Evolutionary conservation across 805 yeast species (phyloP).

Genomic region (Candida fluviatilis): DNA sequence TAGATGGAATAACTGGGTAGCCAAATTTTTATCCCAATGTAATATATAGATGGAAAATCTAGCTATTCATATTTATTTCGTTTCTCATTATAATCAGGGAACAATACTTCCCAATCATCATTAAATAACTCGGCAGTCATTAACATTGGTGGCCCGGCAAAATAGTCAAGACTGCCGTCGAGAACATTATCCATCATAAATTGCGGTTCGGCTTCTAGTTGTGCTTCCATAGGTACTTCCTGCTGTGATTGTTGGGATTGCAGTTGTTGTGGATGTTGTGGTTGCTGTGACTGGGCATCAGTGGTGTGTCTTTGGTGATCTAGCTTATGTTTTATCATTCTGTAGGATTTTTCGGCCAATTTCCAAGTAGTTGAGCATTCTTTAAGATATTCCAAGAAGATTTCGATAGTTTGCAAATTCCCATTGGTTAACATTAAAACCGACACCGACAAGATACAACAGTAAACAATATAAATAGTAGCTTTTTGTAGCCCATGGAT

Average conservation of each 20-base stretch:
- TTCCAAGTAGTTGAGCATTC: slow-evolving; percentile 45
- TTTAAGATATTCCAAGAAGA: slow-evolving; percentile 36
- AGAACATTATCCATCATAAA: slow-evolving; percentile 16
- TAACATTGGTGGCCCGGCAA: slow-evolving; percentile 51
- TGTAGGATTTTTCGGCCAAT: slow-evolving; percentile 42
- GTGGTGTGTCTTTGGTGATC: slow-evolving; percentile 11
- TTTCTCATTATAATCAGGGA: slow-evolving; percentile 37
- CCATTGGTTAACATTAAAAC: slow-evolving; percentile 34
- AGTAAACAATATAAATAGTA: slow-evolving; percentile 45
- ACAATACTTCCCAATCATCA: slow-evolving; percentile 48
- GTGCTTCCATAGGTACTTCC: not conserved
- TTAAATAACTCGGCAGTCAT: slow-evolving; percentile 47
- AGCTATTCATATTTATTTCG: slow-evolving; percentile 1
- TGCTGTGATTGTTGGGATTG: not conserved
- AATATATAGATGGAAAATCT: too few species aligned
- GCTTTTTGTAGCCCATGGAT: slow-evolving; percentile 39
- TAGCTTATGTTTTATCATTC: slow-evolving; percentile 33
- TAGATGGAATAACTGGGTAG: too few species aligned
- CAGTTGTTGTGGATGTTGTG: not conserved
- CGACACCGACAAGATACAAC: slow-evolving; percentile 43
- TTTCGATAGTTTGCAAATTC: slow-evolving; percentile 19
- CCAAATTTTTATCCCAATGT: too few species aligned
- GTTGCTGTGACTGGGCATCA: too few species aligned
- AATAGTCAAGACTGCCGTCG: slow-evolving; percentile 27
- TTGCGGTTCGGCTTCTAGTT: slow-evolving; percentile 5